Conservation (phyloP, 164 flowering plant species). For the Vitis cinerea region DNA sequence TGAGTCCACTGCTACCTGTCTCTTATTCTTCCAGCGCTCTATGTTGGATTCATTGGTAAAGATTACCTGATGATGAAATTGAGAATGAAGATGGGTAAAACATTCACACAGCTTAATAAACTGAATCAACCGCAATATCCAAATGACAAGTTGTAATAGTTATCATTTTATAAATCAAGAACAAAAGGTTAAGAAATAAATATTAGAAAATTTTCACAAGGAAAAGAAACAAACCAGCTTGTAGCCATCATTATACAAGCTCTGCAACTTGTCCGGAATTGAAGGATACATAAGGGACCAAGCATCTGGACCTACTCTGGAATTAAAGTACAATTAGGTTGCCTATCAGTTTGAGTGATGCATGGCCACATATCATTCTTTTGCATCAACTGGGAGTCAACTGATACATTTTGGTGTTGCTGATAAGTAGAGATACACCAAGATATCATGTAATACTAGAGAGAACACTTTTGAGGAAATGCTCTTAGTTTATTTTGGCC, state of each 20-base stretch:
- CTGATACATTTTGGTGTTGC: no score
- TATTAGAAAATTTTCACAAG: slow-evolving; percentile 2
- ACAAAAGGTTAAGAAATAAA: neutral
- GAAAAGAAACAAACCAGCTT: slow-evolving; percentile 64
- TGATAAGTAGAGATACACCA: no score
- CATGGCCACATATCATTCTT: no score
- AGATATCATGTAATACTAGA: no score
- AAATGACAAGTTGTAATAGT: no score
- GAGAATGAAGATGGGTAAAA: neutral
- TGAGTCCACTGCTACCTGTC: slow-evolving; percentile 86
- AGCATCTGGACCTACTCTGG: slow-evolving; percentile 86
- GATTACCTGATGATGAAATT: slow-evolving; percentile 54
- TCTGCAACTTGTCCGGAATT: slow-evolving; percentile 80
- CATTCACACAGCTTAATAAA: no score
- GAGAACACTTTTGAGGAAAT: no score
- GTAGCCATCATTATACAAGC: slow-evolving; percentile 76
- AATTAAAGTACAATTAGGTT: slow-evolving; percentile 10
- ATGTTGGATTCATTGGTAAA: slow-evolving; percentile 96
- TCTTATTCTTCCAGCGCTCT: slow-evolving; percentile 88
- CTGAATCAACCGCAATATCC: no score
- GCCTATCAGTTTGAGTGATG: neutral
- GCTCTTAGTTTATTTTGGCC: no score
- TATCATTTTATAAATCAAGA: neutral
- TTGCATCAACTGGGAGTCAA: no score
- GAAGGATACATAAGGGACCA: slow-evolving; percentile 93